Evolutionary conservation across 1,139 yeast genomes (phyloP), one percentile per base, ranked within the genome.

Genomic region (Magnusiomyces tetraspermus): DNA sequence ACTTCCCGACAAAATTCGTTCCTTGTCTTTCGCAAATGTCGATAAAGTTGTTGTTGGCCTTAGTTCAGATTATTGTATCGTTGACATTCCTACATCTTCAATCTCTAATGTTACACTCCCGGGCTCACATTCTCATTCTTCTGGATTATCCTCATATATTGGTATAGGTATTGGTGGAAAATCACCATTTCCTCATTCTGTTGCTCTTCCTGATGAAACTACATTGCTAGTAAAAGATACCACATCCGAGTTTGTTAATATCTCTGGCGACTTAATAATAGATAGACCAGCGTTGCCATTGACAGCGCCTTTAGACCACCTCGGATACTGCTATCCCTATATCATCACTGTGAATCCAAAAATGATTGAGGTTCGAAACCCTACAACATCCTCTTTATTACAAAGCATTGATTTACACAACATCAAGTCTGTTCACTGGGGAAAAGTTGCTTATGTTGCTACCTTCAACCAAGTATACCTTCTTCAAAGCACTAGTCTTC

Each of bases 31-130:
- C 56, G 55, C 72, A 38, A 63, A 64, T 48, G 59, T 65, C n/a
- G 67, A 68, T 40, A 62, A 59, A 22, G 55, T 72, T 6, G 61
- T 71, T 1, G 62, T 71, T 43, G 73, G 67, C 2, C 55, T 71
- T 51, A 58, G 58, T 22, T 58, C 69, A 10, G 68, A 62, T n/a
- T 63, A 59, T 53, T 60, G 59, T 43, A 43, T 59, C 23, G 59
- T 64, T 17, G 61, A 67, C 52, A 36, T 67, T 13, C 41, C 51
- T 1, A 10, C 37, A 17, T 31, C 46, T 19, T n/a, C 26, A 21
- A 10, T 52, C n/a, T 30, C 37, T 6, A 48, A 31, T 17, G 30
- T 52, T 30, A 11, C 38, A 11, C 47, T 37, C 17, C 46, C 49
- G 1, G 49, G 51, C 2, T 22, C 54, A 15, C 49, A 43, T 30